Percentiles rank a stretch among this genome's conserved stretches.
Evolutionary conservation across 2,329 filamentous ascomycete genomes (phyloP).

Genomic region (Arthrocladium fulminans): DNA sequence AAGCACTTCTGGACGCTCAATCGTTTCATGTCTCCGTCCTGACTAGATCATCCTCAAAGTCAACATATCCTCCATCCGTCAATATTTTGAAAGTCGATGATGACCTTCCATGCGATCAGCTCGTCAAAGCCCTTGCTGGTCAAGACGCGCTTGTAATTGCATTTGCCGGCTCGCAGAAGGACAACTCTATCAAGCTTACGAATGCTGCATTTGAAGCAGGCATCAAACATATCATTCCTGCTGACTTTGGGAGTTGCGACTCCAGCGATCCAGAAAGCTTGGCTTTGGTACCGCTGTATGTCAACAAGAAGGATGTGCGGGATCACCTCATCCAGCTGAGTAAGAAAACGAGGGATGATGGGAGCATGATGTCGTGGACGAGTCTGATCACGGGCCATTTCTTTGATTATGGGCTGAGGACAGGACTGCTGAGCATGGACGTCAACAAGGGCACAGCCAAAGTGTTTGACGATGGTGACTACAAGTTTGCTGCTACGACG

Average conservation of each 20-base stretch:
- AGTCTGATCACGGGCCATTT: conserved; percentile 12
- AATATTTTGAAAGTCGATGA: conserved; percentile 4
- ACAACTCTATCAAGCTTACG: conserved; percentile 8
- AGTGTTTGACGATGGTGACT: conserved; percentile 10
- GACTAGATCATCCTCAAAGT: conserved; percentile 8
- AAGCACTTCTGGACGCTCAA: conserved; percentile 4
- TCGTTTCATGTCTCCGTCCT: conserved; percentile 8
- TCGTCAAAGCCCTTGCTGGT: conserved; percentile 5
- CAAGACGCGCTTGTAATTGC: conserved; percentile 11
- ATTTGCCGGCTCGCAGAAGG: conserved; percentile 6
- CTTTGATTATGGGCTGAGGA: conserved; percentile 10
- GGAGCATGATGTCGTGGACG: conserved; percentile 5
- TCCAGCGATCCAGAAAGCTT: conserved; percentile 2
- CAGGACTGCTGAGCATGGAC: conserved; percentile 6
- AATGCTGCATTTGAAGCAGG: conserved; percentile 10
- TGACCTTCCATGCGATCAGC: conserved; percentile 5
- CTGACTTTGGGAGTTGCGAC: conserved; percentile 13
- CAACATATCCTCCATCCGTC: conserved; percentile 6
- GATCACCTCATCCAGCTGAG: conserved; percentile 23
- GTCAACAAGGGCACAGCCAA: neutral
- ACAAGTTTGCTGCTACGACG: conserved; percentile 9
- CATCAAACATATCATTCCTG: conserved; percentile 11
- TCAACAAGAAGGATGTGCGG: conserved; percentile 25
- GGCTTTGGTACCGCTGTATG: conserved; percentile 26
- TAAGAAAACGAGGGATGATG: conserved; percentile 9